Evolutionary conservation across 2,329 filamentous ascomycete genomes (phyloP).

Genomic region (Trichoderma atroviride): DNA sequence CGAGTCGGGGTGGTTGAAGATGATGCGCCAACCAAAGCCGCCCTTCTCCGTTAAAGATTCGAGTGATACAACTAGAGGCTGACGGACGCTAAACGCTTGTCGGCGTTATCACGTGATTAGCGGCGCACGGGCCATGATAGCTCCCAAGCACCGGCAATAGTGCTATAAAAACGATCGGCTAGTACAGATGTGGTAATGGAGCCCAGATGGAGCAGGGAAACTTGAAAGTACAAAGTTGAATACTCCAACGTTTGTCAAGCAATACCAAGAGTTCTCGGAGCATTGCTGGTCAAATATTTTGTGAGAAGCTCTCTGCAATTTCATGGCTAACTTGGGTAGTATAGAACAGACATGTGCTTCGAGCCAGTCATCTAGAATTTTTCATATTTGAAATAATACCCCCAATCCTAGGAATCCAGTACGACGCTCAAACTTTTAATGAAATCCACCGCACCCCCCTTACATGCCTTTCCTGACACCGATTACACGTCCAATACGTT

Average conservation of each 20-base stretch:
- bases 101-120: conserved; percentile 39
- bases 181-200: background rate
- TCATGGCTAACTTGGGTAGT: background rate
- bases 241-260: background rate
- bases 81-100: conserved; percentile 11
- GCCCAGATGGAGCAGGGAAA: background rate
- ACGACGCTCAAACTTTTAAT: conserved; percentile 21
- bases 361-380: background rate
- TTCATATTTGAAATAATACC: background rate
- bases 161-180: background rate
- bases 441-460: conserved; percentile 11
- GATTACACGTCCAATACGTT: conserved; percentile 7
- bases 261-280: background rate
- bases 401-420: conserved; percentile 14
- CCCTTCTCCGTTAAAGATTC: conserved; percentile 26
- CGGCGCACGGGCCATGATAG: conserved; percentile 34
- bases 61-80: conserved; percentile 20
- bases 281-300: background rate
- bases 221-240: background rate
- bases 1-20: conserved; percentile 6
- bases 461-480: conserved; percentile 6
- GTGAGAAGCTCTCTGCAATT: background rate
- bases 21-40: conserved; percentile 27
- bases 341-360: background rate
- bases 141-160: background rate